These are phyloP conservation scores for Neonectria sp. DNA, from an alignment of 2,329 filamentous ascomycete genomes.

Conservation along the genomic window DNA sequence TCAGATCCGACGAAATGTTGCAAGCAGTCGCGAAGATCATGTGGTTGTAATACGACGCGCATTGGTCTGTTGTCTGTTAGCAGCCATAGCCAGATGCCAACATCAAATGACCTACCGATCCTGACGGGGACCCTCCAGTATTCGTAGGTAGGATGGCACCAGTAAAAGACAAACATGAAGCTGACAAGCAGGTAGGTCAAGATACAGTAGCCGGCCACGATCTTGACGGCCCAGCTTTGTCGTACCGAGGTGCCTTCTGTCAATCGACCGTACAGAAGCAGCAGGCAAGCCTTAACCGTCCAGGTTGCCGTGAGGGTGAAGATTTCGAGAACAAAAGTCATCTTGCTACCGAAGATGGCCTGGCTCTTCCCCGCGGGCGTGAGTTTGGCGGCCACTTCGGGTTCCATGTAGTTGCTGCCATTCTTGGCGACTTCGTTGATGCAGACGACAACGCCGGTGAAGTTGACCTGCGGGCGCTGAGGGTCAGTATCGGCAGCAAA, in stretches of 20 bases:
- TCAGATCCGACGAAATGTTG: constrained; percentile 62
- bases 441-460: constrained; percentile 59
- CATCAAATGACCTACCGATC: constrained; percentile 43
- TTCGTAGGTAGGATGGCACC: constrained; percentile 66
- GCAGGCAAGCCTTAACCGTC: constrained; percentile 67
- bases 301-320: constrained; percentile 67
- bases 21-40: constrained; percentile 63
- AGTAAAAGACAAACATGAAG: constrained; percentile 66
- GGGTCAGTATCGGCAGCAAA: constrained; percentile 17
- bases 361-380: constrained; percentile 58
- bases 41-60: constrained; percentile 62
- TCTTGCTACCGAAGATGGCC: constrained; percentile 67
- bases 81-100: not conserved
- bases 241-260: constrained; percentile 53
- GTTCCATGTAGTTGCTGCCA: constrained; percentile 61
- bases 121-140: constrained; percentile 67
- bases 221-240: constrained; percentile 57
- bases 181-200: constrained; percentile 64
- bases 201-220: constrained; percentile 60
- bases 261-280: constrained; percentile 68
- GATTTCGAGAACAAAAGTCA: constrained; percentile 68
- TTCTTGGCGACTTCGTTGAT: constrained; percentile 60
- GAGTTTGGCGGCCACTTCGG: constrained; percentile 57
- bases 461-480: constrained; percentile 45
- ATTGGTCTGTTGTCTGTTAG: constrained; percentile 52